Evolutionary conservation across 495 filamentous ascomycete genomes (phyloP).

Genomic region (Daldinia childiae): DNA sequence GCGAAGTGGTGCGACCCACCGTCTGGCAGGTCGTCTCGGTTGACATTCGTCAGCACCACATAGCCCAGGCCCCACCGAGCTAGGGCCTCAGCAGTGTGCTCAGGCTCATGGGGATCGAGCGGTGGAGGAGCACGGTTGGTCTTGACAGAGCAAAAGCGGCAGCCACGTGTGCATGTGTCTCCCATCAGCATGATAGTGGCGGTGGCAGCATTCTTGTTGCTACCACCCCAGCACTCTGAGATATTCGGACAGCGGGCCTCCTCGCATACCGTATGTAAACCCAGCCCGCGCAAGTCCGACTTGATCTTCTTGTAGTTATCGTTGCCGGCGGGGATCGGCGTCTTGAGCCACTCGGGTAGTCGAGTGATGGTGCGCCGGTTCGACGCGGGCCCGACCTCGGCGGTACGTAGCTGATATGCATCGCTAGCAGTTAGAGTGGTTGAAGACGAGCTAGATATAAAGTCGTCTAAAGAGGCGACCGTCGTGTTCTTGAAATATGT

Average conservation of each 20-base stretch:
- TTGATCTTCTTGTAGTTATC: conserved; percentile 92
- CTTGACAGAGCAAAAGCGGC: conserved; percentile 97
- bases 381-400: conserved; percentile 80
- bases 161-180: conserved; percentile 96
- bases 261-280: conserved; percentile 95
- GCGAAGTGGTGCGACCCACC: conserved; percentile 92
- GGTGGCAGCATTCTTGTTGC: conserved; percentile 86
- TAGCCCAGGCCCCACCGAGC: conserved; percentile 94
- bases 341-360: conserved; percentile 94
- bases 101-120: conserved; percentile 94
- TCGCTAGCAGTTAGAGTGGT: conserved; percentile 60
- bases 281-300: conserved; percentile 86
- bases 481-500: conserved; percentile 86
- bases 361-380: conserved; percentile 89
- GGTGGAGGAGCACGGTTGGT: conserved; percentile 80
- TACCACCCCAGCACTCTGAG: conserved; percentile 95
- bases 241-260: conserved; percentile 98
- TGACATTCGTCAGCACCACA: conserved; percentile 91
- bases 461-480: conserved; percentile 86
- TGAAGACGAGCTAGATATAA: conserved; percentile 63
- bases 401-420: conserved; percentile 76
- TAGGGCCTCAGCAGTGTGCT: conserved; percentile 94
- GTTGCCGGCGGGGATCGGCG: conserved; percentile 80
- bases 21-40: conserved; percentile 90
- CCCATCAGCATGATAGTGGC: conserved; percentile 99